phyloP scores from a whole-genome alignment of 352 stramenopile genomes.

The Globisporangium paroecandrum region DNA sequence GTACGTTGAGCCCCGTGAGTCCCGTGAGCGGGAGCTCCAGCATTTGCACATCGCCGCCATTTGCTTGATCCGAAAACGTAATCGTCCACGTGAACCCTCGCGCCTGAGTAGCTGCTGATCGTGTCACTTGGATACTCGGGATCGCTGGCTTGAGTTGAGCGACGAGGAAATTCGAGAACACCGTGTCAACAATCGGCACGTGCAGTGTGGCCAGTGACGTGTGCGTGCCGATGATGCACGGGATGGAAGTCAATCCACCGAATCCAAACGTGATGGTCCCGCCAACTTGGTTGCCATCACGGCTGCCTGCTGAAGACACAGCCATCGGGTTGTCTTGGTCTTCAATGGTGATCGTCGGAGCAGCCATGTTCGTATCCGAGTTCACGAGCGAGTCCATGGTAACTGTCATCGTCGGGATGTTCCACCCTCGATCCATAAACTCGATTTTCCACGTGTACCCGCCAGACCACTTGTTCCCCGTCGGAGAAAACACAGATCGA shows the following conservation, averaged over 20 bases:
- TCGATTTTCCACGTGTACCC: conserved; percentile 94
- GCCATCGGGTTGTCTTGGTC: conserved; percentile 36
- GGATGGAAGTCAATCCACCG: conserved; percentile 27
- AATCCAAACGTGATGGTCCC: conserved; percentile 77
- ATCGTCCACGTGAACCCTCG: conserved; percentile 83
- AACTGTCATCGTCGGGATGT: conserved; percentile 80
- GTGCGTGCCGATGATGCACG: conserved; percentile 41
- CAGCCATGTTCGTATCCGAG: conserved; percentile 16
- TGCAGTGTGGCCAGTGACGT: conserved; percentile 32
- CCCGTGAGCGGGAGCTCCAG: conserved; percentile 33
- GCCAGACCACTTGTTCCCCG: conserved; percentile 89
- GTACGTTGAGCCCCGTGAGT: conserved; percentile 32
- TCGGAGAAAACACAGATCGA: conserved; percentile 76
- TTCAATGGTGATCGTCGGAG: conserved; percentile 37
- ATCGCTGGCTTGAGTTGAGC: conserved; percentile 34
- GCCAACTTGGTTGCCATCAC: conserved; percentile 89
- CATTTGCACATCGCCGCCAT: conserved; percentile 82
- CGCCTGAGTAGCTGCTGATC: conserved; percentile 59
- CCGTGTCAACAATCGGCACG: conserved; percentile 27
- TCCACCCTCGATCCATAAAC: conserved; percentile 77
- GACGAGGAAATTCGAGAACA: conserved; percentile 40
- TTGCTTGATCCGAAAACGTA: conserved; percentile 49
- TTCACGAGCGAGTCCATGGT: conserved; percentile 25
- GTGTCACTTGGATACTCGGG: conserved; percentile 44
- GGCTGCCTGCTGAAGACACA: conserved; percentile 57